These are phyloP conservation scores for Monosporascus cannonballus DNA, from an alignment of 2,329 filamentous ascomycete genomes.

Conservation along the genomic window DNA sequence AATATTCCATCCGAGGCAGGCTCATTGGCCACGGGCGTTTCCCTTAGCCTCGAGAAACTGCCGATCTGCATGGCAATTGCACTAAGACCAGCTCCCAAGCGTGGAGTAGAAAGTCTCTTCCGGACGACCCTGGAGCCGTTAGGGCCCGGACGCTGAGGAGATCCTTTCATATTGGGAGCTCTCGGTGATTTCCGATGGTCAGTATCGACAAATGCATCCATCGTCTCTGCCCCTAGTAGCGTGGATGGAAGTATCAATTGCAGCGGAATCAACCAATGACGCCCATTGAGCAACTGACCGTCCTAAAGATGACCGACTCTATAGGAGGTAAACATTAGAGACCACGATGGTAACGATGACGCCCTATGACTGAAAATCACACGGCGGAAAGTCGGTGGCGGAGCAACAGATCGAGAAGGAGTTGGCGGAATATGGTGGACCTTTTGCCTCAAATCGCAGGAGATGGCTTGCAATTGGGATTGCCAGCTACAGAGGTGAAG, in stretches of 20 bases:
- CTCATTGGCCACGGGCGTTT: neutral
- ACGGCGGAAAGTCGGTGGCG: no score
- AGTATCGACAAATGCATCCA: neutral
- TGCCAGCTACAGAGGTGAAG: no score
- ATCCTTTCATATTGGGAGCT: conserved; percentile 9
- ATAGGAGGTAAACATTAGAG: neutral
- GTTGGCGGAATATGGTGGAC: no score
- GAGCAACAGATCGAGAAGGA: no score
- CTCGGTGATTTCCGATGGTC: neutral
- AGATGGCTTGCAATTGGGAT: no score
- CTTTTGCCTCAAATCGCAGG: no score
- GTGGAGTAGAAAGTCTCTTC: conserved; percentile 12
- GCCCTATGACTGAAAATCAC: no score
- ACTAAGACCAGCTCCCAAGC: conserved; percentile 17
- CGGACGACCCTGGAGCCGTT: conserved; percentile 15
- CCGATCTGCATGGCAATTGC: conserved; percentile 1
- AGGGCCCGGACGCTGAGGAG: conserved; percentile 11
- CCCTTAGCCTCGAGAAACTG: neutral
- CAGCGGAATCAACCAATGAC: neutral
- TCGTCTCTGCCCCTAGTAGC: neutral
- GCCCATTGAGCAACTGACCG: neutral
- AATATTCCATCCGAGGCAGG: neutral
- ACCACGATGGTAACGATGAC: neutral
- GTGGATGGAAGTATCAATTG: neutral
- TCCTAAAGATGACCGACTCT: neutral